Conservation (phyloP, 192 early-diverging fungal genomes). For the Backusella circina region DNA sequence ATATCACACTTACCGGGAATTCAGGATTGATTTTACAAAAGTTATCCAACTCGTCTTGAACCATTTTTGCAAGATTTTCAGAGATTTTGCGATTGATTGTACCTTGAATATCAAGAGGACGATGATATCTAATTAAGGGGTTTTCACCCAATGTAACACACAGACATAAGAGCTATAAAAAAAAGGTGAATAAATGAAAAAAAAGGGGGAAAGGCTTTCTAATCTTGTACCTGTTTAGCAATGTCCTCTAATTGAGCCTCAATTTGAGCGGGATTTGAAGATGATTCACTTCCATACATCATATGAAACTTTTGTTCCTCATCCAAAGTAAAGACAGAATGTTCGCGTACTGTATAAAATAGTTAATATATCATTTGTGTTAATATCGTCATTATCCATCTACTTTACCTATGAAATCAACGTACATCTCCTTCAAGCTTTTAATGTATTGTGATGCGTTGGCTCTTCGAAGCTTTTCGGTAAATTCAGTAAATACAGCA, state of each 20-base stretch:
- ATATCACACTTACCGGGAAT: slow-evolving; percentile 50
- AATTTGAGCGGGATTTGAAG: slow-evolving; percentile 22
- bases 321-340: slow-evolving; percentile 29
- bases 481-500: slow-evolving; percentile 54
- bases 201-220: too few relatives aligned
- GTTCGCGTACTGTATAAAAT: slow-evolving; percentile 19
- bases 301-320: slow-evolving; percentile 19
- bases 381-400: background rate
- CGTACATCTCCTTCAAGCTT: slow-evolving; percentile 70
- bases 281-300: slow-evolving; percentile 17
- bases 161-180: slow-evolving; percentile 67
- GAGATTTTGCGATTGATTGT: slow-evolving; percentile 59
- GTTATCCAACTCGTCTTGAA: slow-evolving; percentile 85
- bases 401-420: slow-evolving; percentile 78
- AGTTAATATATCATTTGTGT: background rate
- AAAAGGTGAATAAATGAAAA: background rate
- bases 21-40: slow-evolving; percentile 65
- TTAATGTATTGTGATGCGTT: slow-evolving; percentile 56
- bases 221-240: slow-evolving; percentile 47
- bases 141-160: slow-evolving; percentile 86
- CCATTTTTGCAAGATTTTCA: slow-evolving; percentile 72
- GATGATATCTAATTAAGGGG: slow-evolving; percentile 91
- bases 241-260: slow-evolving; percentile 45
- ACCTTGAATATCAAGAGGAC: slow-evolving; percentile 69
- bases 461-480: slow-evolving; percentile 39